Evolutionary conservation across 768 basidiomycete genomes (phyloP), one percentile per base, ranked within the genome.

Genomic region (Suillus bovinus): DNA sequence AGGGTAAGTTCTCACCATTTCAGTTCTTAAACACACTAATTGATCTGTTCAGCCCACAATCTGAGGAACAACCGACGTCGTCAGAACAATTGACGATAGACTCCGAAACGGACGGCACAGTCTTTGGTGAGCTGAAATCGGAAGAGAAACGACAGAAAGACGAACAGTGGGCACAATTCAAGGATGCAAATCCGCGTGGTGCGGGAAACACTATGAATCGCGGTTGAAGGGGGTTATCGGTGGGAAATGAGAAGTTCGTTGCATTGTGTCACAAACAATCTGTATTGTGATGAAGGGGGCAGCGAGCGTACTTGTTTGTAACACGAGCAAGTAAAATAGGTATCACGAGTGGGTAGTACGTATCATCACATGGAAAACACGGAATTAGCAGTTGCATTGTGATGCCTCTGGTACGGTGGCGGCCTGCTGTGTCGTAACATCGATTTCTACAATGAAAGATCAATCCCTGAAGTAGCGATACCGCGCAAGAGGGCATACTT

Each of bases 191-290:
- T 74, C 88, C 89, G 14, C 88, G 82, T 69, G 97, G 97, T 1
- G 91, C 90, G n/a, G 97, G 97, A 4, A 99, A 99, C 72, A 96
- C 89, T 13, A 94, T 96, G 91, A 97, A 98, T 74, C 84, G 93
- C 65, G 95, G 95, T 63, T 94, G 74, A 83, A 24, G 36, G 34
- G 31, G 42, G 24, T 24, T 70, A 70, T 55, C 58, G 42, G 58
- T 61, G 13, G 27, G 53, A 34, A n/a, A 58, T 29, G 54, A 20
- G 36, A 55, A 39, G 64, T 56, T 59, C 27, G 39, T 61, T 41
- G 56, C 31, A 36, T 34, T 31, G 33, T 38, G 27, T 20, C 58
- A 61, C 58, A 58, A 31, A 22, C 36, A n/a, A 61, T 34, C 34
- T 7, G 44, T 31, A 31, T 58, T 17, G 27, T 20, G 38, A 14